phyloP scores from a whole-genome alignment of 2,329 filamentous ascomycete genomes.

The Blastomyces silverae region DNA sequence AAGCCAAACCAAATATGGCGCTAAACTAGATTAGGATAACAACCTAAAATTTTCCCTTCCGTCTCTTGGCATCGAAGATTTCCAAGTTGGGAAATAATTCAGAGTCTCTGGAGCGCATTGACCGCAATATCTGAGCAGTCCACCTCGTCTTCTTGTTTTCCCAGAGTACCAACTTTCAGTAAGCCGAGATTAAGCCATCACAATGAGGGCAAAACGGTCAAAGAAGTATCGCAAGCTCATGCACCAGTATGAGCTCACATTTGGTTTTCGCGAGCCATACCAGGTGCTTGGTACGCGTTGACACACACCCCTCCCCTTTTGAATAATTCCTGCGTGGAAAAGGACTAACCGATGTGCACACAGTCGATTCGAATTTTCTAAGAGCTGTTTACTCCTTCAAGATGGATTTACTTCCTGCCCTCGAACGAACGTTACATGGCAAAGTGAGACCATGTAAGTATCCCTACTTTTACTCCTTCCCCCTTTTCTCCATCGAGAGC shows the following conservation, averaged over 20 bases:
- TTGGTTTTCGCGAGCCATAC: constrained; percentile 89
- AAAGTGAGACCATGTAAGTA: constrained; percentile 70
- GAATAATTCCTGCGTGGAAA: not conserved
- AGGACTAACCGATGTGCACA: constrained; percentile 6
- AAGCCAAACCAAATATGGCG: not conserved
- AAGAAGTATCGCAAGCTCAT: constrained; percentile 87
- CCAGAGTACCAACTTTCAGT: not conserved
- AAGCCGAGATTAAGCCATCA: constrained; percentile 25
- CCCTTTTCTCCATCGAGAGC: not conserved
- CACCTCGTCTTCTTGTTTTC: not conserved
- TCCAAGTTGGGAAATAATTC: constrained; percentile 4
- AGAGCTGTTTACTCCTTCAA: constrained; percentile 74
- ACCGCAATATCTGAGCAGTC: not conserved
- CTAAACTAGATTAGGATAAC: not conserved
- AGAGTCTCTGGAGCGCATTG: not conserved
- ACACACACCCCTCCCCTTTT: not conserved
- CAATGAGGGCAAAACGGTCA: constrained; percentile 61
- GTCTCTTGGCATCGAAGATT: constrained; percentile 5
- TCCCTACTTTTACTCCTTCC: not conserved
- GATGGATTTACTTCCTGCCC: constrained; percentile 72
- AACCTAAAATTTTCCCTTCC: not conserved
- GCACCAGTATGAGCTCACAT: constrained; percentile 79
- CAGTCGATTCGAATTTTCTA: constrained; percentile 78
- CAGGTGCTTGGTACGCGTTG: constrained; percentile 63
- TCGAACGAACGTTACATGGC: constrained; percentile 79